Base-by-base conservation (phyloP, 2,329 filamentous ascomycete species). In the Aspergillus costaricaensis region DNA sequence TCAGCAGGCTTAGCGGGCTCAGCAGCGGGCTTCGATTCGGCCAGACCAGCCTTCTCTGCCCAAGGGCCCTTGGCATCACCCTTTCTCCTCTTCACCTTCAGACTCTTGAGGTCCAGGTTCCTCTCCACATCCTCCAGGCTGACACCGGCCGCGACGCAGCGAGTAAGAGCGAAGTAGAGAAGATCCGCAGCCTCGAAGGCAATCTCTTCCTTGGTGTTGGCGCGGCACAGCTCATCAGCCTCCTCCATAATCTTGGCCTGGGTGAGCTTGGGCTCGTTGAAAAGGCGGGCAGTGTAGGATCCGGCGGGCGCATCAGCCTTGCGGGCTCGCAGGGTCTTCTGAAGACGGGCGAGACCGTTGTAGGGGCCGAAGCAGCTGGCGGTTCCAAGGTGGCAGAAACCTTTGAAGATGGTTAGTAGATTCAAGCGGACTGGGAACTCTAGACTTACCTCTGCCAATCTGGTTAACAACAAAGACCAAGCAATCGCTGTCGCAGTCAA, bases 171-270 rank as follows among this genome's bases (percentile, higher is more conserved):
- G 81, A 99, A 99, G 80, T 98, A 99, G 56, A 99, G 88, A 58
- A 99, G 81, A 73, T 99, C 95, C 0, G 95, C 95, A 8, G 95
- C 92, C 77, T 99, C 95, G 65, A 96, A 96, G 2, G 95, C 92
- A 63, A 96, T 86, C 14, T 98, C 91, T 64, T 93, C 84, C 62
- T 91, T 90, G 0, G 87, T 88, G 66, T 87, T 88, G 15, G 95
- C 94, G 65, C 95, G 88, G 72, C 94, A 97, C 44, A 99, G 84
- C 79, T 99, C 95, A 72, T 96, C 91, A 0, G 95, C 95, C 76
- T 99, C 95, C 77, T 99, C 95, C 88, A 98, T 96, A 58, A 99
- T 97, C 83, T 99, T 99, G 3, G 95, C 95, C 47, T 91, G 85
- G 57, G 97, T 80, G 58, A 99, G 84, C 75, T 96, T 93, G 68